Evolutionary conservation across 2,329 filamentous ascomycete species (phyloP), one percentile per base, ranked within the genome.

Genomic region (Thelonectria discophora): DNA sequence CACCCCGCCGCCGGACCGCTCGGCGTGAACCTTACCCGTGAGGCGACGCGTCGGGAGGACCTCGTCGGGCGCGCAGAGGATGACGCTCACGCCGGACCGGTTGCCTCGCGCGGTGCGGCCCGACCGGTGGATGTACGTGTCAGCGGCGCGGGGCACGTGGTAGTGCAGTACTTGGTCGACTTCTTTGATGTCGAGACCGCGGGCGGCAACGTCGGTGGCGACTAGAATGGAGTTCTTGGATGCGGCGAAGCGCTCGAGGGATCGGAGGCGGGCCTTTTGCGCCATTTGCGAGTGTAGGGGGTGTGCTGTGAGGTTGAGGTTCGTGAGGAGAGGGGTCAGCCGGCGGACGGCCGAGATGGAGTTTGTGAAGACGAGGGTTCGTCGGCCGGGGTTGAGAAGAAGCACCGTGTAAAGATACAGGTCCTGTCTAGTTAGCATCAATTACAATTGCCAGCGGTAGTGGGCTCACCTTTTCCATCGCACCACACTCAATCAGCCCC

Each of bases 151-250:
- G 1, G 95, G 95, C 0, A 97, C 89, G 76, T 99, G 94, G 79
- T 99, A 99, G 78, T 99, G 95, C 17, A 99, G 81, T 15, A 99
- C 90, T 13, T 97, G 84, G 69, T 97, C 91, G 48, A 98, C 93
- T 34, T 89, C 88, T 47, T 92, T 90, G 69, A 99, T 97, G 75
- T 99, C 95, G 49, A 99, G 88, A 77, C 95, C 95, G 64, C 94
- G 89, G 9, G 94, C 93, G 2, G 94, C 94, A 24, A 97, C 94
- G 74, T 98, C 94, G 1, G 95, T 98, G 3, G 95, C 93, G 17
- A 99, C 86, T 3, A 98, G 86, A 47, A 98, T 90, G 30, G 82
- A 78, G 48, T 86, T 81, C n/a, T 84, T 80, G 1, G 87, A 81
- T 3, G 86, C 86, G 1, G 90, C 89, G 79, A 99, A 98, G 42